phyloP scores from a whole-genome alignment of 352 stramenopile genomes.

The Blastocystis sp. region DNA sequence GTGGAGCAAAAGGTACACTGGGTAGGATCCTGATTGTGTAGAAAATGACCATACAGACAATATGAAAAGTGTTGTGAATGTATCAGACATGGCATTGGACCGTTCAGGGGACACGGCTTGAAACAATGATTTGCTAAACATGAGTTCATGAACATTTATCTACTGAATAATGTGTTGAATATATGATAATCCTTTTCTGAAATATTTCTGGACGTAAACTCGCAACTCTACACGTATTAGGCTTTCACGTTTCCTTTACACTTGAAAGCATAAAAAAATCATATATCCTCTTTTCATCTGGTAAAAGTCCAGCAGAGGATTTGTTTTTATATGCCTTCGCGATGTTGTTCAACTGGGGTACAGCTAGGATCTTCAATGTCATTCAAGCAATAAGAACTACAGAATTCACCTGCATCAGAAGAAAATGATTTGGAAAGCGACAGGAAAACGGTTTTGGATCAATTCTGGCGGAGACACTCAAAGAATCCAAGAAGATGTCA shows the following conservation, averaged over 20 bases:
- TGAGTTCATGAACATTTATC: not conserved
- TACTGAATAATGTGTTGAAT: slow-evolving; percentile 9
- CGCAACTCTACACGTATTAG: not conserved
- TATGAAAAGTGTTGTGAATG: not conserved
- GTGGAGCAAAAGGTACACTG: not conserved
- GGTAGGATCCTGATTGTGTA: not conserved
- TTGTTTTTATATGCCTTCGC: not conserved
- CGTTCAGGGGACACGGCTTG: not conserved
- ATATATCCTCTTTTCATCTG: not conserved
- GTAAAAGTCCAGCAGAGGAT: not conserved
- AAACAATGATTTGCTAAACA: not conserved
- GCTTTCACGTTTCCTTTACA: not conserved
- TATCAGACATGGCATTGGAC: not conserved
- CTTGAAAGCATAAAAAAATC: not conserved
- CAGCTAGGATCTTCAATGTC: not conserved
- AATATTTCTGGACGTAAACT: not conserved
- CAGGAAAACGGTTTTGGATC: too few species aligned
- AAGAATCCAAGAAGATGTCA: slow-evolving; percentile 5
- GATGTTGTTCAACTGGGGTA: not conserved
- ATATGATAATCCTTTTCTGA: not conserved
- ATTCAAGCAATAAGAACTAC: not conserved
- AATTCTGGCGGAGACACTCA: too few species aligned
- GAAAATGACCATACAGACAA: not conserved
- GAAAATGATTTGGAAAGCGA: too few species aligned
- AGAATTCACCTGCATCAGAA: not conserved